These are phyloP conservation scores for Aureobasidium pullulans DNA, from an alignment of 2,329 filamentous ascomycete genomes.

Conservation along the genomic window DNA sequence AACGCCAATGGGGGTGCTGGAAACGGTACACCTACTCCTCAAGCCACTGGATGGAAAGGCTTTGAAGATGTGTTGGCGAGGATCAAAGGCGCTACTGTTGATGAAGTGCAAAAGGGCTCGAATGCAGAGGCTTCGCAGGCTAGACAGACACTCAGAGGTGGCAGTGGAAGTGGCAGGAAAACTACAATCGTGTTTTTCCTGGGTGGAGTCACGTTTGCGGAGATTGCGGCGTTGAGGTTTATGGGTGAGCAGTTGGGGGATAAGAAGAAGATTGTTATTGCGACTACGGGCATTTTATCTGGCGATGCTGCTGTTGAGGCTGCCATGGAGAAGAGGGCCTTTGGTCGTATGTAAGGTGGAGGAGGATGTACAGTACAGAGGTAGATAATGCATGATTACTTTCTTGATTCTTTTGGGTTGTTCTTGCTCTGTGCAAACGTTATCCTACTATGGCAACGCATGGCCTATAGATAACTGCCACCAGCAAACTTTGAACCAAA, in stretches of 20 bases:
- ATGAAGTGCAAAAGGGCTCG: conserved; percentile 83
- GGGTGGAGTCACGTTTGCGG: conserved; percentile 92
- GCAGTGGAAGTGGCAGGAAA: conserved; percentile 57
- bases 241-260: conserved; percentile 47
- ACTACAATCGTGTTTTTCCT: conserved; percentile 94
- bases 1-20: conserved; percentile 29
- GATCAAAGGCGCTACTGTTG: conserved; percentile 80
- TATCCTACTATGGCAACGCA: not conserved
- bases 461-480: conserved; percentile 51
- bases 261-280: conserved; percentile 73
- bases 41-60: conserved; percentile 64
- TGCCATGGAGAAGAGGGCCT: conserved; percentile 61
- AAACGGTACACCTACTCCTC: conserved; percentile 44
- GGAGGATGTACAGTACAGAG: not conserved
- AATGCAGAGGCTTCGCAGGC: conserved; percentile 81
- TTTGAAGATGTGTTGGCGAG: conserved; percentile 91
- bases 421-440: not conserved
- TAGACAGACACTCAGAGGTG: conserved; percentile 71
- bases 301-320: conserved; percentile 55
- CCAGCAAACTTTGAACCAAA: conserved; percentile 77
- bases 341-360: conserved; percentile 17
- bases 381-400: not conserved
- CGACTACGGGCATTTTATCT: conserved; percentile 84
- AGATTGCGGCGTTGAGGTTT: conserved; percentile 89
- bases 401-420: not conserved